Evolutionary conservation across 169 alveolate species (phyloP), one percentile per base, ranked within the genome.

Genomic region (Cryptosporidium ryanae): DNA sequence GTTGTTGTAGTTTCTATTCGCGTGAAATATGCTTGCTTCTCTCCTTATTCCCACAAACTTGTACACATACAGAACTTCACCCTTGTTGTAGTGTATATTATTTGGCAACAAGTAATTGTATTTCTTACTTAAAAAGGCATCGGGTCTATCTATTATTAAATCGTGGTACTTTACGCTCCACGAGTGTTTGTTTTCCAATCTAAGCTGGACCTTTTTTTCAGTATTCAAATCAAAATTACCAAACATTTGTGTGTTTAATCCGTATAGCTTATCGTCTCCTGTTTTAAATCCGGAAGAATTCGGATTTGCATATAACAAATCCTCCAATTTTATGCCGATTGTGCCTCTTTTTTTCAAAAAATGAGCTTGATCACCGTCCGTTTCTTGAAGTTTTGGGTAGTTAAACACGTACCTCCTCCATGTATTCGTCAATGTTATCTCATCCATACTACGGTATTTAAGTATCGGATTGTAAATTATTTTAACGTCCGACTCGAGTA

Each of bases 341-440:
- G 3, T 17, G 31, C 15, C 25, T 15, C 8, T 21, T 61, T 8
- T 25, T n/a, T 65, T 65, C 17, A 29, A 8, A 0, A 15, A 61
- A 17, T 31, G 8, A 61, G 12, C 13, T 4, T 17, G 10, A 12
- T 61, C 64, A 1, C 38, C 31, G 12, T 76, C 31, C 29, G n/a
- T n/a, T 38, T 38, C 8, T 10, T 38, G 46, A 13, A 76, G 50
- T 5, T 61, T 55, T 38, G 87, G 87, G 38, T 76, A 76, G 23
- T 76, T 76, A 61, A 76, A 76, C 38, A 76, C 87, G 27, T 76
- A 76, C 49, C 87, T 76, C 27, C 68, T 34, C 87, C 87, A 76
- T 27, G 71, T 57, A 59, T 76, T 32, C 7, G 23, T 8, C 12
- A 76, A 38, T 8, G 8, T 34, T 6, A 76, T 38, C 3, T 68